Percentiles rank a stretch among this genome's conserved stretches.
These are phyloP conservation scores for Mallotus nudiflorus DNA, from an alignment of 345 rosid species.

Conservation along the genomic window DNA sequence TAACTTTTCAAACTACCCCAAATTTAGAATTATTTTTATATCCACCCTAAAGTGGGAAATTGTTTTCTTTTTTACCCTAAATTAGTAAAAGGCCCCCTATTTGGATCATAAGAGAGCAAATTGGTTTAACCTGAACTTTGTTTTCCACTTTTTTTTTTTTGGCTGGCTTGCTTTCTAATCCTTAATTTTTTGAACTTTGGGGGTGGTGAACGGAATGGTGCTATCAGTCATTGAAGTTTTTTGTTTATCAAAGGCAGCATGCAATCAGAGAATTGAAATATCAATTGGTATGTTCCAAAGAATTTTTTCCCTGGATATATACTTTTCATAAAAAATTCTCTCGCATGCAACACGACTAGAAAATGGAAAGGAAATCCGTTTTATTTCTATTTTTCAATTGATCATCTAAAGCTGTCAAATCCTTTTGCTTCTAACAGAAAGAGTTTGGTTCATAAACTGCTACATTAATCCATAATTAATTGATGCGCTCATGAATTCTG, in stretches of 20 bases:
- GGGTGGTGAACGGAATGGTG: conserved; percentile 8
- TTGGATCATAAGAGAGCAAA: neutral
- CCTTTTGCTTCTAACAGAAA: neutral
- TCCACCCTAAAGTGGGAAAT: no score
- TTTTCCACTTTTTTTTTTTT: neutral
- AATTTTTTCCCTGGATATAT: neutral
- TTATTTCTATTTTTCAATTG: neutral
- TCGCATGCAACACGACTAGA: neutral
- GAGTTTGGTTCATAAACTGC: neutral
- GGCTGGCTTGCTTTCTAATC: conserved; percentile 7
- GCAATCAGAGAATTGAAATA: conserved; percentile 49
- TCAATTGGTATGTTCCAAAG: conserved; percentile 44
- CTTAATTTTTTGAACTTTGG: conserved; percentile 6
- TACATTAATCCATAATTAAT: no score
- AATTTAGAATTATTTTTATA: no score
- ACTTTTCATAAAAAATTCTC: neutral
- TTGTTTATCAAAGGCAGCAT: conserved; percentile 51
- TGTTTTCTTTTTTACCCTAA: no score
- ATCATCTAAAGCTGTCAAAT: neutral
- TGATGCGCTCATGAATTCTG: conserved; percentile 11
- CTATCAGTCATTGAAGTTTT: conserved; percentile 72
- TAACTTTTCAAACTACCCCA: no score
- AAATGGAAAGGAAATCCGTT: neutral
- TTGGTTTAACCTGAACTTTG: neutral
- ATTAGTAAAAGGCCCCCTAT: no score